Base-by-base conservation (phyloP, 805 yeast species). In the Hanseniaspora opuntiae region DNA sequence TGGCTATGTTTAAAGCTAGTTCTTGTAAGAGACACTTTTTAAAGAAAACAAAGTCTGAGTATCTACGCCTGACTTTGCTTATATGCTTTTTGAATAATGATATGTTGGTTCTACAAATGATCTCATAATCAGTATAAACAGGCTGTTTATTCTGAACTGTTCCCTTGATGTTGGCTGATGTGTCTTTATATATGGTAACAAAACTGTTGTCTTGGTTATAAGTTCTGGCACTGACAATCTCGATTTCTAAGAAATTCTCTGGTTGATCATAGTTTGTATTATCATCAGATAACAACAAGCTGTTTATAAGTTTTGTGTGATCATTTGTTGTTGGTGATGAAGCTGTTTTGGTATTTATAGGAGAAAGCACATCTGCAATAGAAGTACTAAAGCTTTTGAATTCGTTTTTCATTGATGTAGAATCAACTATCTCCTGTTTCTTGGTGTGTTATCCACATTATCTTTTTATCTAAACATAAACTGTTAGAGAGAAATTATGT, bases 241-340 rank as follows among this genome's bases (percentile, higher is more conserved):
- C 97, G 36, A 93, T 81, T 68, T 90, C 98, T 40, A 90, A 74
- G 62, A 88, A 86, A 68, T 87, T 86, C 66, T 93, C 97, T 0
- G 97, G 97, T 61, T 85, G 95, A 0, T 94, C 96, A 63, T 93
- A 93, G 30, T 53, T 53, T 11, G 45, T 53, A 12, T 47, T 46
- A 32, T 53, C 55, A 25, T 53, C 51, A 11, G 47, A 17, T 16
- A 52, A 24, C 25, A 38, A 33, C 19, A 46, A 40, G 19, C 51
- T 52, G 45, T 46, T 45, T 12, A 47, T 30, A 10, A 22, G 41
- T 44, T 45, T 44, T 47, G 30, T n/a, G 10, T 42, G 36, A 12
- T 35, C 30, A 36, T 50, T 42, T 33, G 35, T 25, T 35, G 47
- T 9, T 4, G 16, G 17, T 7, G 17, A 7, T 42, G 38, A 19